A percentile compares a stretch with the other conserved stretches of the same genome.
Evolutionary conservation across 2,329 filamentous ascomycete genomes (phyloP).

Genomic region (Stagonosporopsis chrysanthemi): DNA sequence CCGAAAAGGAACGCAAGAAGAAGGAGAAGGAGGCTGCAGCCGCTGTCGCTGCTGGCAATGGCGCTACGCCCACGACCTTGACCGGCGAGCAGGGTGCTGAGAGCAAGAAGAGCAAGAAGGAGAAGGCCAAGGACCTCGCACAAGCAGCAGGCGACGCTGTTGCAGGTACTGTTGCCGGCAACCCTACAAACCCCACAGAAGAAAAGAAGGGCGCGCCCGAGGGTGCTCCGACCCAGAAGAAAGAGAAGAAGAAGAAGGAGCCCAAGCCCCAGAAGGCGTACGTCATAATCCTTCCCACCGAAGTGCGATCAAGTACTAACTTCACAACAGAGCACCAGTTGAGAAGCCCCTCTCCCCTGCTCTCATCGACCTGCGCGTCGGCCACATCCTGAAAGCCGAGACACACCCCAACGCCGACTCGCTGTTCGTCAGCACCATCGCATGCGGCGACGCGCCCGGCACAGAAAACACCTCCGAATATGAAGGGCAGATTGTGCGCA

Average conservation of each 20-base stretch:
- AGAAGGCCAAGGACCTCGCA: slow-evolving; percentile 60
- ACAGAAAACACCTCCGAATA: slow-evolving; percentile 89
- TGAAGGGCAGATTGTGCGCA: slow-evolving; percentile 90
- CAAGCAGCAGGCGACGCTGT: slow-evolving; percentile 62
- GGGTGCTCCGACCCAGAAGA: slow-evolving; percentile 61
- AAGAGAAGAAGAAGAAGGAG: slow-evolving; percentile 90
- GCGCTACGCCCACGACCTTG: slow-evolving; percentile 51
- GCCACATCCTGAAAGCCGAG: slow-evolving; percentile 95
- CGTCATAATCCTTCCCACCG: slow-evolving; percentile 8
- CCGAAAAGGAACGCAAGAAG: slow-evolving; percentile 95
- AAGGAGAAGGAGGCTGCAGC: slow-evolving; percentile 80
- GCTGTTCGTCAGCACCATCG: slow-evolving; percentile 93
- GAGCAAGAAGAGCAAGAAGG: slow-evolving; percentile 56
- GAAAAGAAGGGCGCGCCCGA: slow-evolving; percentile 42
- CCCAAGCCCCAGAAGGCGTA: slow-evolving; percentile 70
- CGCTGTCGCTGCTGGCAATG: slow-evolving; percentile 61
- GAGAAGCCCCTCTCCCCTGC: slow-evolving; percentile 81
- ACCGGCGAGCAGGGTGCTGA: slow-evolving; percentile 44
- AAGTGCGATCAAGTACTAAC: slow-evolving; percentile 22
- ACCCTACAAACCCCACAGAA: slow-evolving; percentile 39
- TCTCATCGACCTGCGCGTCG: slow-evolving; percentile 93
- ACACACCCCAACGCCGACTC: slow-evolving; percentile 97
- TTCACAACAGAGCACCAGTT: slow-evolving; percentile 58
- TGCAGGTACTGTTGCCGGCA: slow-evolving; percentile 54
- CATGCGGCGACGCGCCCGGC: slow-evolving; percentile 85